Evolutionary conservation across 345 rosid genomes (phyloP).

Genomic region (Eucalyptus decipiens): DNA sequence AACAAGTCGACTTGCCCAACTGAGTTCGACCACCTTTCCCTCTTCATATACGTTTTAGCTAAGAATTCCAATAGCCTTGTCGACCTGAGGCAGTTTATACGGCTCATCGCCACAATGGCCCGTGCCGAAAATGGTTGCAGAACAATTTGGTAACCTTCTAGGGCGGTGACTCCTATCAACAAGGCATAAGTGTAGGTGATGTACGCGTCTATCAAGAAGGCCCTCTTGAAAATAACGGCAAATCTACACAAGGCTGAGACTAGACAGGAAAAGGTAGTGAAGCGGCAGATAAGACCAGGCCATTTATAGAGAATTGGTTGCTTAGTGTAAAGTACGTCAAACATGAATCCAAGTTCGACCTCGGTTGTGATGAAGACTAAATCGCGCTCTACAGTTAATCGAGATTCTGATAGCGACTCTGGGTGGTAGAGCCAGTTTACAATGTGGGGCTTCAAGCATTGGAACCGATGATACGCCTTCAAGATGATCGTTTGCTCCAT

Average conservation of each 20-base stretch:
- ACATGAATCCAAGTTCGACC: not conserved
- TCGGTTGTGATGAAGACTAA: not conserved
- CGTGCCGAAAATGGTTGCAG: not conserved
- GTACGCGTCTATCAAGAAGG: not conserved
- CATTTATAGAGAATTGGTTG: not conserved
- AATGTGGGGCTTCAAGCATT: not conserved
- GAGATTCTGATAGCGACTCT: not conserved
- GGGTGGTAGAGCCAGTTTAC: not conserved
- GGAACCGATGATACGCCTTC: not conserved
- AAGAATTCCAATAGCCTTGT: not conserved
- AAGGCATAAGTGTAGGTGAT: constrained; percentile 13
- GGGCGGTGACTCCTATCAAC: constrained; percentile 9
- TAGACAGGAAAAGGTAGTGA: not conserved
- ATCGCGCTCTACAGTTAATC: not conserved
- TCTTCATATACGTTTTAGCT: not conserved
- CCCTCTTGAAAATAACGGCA: not conserved
- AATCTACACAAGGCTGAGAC: not conserved
- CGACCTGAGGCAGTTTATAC: not conserved
- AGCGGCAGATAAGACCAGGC: not conserved
- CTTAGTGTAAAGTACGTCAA: not conserved
- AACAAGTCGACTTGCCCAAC: not conserved
- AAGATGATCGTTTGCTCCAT: not conserved
- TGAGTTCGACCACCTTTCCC: not conserved
- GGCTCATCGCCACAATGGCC: not conserved
- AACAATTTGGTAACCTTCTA: constrained; percentile 3